Percentiles rank a stretch among this genome's conserved stretches.
Evolutionary conservation across 768 basidiomycete species (phyloP).

Genomic region (Boletus patriciae): DNA sequence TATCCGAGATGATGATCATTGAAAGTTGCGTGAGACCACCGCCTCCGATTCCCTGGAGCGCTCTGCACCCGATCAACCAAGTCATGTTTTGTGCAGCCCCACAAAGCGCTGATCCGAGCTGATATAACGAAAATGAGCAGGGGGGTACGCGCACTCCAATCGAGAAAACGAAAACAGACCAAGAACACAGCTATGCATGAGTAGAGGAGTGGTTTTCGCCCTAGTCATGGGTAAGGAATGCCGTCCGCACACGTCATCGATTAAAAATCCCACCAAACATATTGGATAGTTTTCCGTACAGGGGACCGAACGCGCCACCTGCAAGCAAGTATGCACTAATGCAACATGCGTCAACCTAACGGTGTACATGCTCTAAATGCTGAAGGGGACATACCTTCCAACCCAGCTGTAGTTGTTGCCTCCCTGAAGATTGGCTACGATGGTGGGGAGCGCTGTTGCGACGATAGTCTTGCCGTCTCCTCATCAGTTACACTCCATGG

Average conservation of each 20-base stretch:
- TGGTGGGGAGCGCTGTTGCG: constrained; percentile 70
- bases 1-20: constrained; percentile 78
- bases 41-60: constrained; percentile 81
- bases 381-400: constrained; percentile 44
- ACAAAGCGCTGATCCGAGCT: constrained; percentile 79
- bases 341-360: background rate
- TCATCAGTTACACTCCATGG: background rate
- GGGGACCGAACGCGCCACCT: constrained; percentile 60
- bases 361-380: constrained; percentile 1
- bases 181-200: constrained; percentile 63
- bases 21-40: constrained; percentile 76
- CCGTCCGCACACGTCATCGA: background rate
- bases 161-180: constrained; percentile 37
- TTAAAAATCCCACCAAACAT: constrained; percentile 33
- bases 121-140: background rate
- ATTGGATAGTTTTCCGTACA: constrained; percentile 79
- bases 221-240: constrained; percentile 26
- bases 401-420: constrained; percentile 70
- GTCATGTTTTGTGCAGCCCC: constrained; percentile 77
- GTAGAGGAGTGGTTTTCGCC: constrained; percentile 70
- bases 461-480: constrained; percentile 50
- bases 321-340: constrained; percentile 71
- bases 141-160: background rate
- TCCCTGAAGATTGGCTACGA: constrained; percentile 59
- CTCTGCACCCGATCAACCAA: constrained; percentile 74